Conservation (phyloP, 371 early-diverging fungal species). For the Actinomortierella ambigua region DNA sequence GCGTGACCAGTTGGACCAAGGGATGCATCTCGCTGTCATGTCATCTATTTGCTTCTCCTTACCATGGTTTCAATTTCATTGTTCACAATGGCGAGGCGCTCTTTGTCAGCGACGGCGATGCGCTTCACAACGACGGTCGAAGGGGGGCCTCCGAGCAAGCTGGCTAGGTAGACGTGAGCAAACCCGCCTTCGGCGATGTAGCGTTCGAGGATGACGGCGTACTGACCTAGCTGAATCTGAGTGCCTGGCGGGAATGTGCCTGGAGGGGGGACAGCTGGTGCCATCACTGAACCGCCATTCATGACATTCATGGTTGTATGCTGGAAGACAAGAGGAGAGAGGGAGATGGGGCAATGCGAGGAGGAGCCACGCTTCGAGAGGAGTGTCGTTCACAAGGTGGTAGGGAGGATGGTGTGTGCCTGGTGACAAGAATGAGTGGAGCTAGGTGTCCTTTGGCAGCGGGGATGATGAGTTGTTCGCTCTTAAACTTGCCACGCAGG, state of each 20-base stretch:
- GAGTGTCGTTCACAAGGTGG: no score
- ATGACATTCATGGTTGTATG: constrained; percentile 10
- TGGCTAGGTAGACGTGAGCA: constrained; percentile 87
- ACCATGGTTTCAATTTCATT: constrained; percentile 84
- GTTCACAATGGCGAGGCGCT: constrained; percentile 63
- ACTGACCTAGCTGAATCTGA: constrained; percentile 49
- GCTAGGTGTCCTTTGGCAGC: no score
- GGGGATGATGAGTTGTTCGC: no score
- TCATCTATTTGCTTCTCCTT: constrained; percentile 16
- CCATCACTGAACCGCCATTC: constrained; percentile 18
- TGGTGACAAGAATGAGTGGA: no score
- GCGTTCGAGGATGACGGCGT: constrained; percentile 50
- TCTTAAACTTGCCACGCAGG: no score
- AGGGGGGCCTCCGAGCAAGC: constrained; percentile 47
- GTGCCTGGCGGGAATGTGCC: constrained; percentile 53
- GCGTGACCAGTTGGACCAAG: no score
- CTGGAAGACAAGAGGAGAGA: constrained; percentile 1
- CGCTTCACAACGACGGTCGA: constrained; percentile 77
- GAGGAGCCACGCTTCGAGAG: no score
- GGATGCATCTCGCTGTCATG: not conserved
- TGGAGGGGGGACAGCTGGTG: constrained; percentile 18
- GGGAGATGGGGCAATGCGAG: not conserved
- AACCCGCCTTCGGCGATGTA: constrained; percentile 73
- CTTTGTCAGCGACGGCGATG: constrained; percentile 74
- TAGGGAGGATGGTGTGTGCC: no score